A percentile compares a stretch with the other conserved stretches of the same genome.
Conservation (phyloP, 805 yeast species). For the Kluyveromyces lactis region DNA sequence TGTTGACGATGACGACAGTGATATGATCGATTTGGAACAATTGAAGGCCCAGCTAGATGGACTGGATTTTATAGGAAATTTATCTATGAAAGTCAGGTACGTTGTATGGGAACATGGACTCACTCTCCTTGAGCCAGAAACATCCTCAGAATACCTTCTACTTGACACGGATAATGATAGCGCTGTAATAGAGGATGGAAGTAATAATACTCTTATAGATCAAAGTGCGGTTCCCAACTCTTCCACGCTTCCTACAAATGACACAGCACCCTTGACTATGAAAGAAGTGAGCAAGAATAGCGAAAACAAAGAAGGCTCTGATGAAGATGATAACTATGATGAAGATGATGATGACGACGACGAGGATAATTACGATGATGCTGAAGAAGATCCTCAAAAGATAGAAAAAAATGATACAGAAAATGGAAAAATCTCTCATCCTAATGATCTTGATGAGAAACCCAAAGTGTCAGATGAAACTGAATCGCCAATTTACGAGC, state of each 20-base stretch:
- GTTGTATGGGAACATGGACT: conserved; percentile 58
- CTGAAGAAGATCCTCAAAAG: conserved; percentile 8
- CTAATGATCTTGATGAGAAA: background rate
- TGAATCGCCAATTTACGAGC: conserved; percentile 6
- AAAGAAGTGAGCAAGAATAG: no score
- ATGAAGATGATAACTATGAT: conserved; percentile 11
- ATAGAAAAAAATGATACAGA: conserved; percentile 3
- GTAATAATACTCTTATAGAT: no score
- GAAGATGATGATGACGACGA: conserved; percentile 31
- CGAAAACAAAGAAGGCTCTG: background rate
- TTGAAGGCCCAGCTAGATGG: conserved; percentile 37
- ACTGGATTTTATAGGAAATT: conserved; percentile 39
- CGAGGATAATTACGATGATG: conserved; percentile 23
- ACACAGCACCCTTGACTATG: no score
- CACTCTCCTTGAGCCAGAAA: conserved; percentile 39
- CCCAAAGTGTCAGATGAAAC: background rate
- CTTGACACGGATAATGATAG: conserved; percentile 3
- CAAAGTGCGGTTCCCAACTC: no score
- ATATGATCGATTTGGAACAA: conserved; percentile 31
- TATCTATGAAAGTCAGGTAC: conserved; percentile 59
- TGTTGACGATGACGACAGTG: conserved; percentile 8
- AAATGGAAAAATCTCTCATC: conserved; percentile 1
- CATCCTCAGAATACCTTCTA: conserved; percentile 16
- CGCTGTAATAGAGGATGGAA: no score
- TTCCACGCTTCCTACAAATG: no score